Evolutionary conservation across 768 basidiomycete species (phyloP), one percentile per base, ranked within the genome.

Genomic region (Russula lepida): DNA sequence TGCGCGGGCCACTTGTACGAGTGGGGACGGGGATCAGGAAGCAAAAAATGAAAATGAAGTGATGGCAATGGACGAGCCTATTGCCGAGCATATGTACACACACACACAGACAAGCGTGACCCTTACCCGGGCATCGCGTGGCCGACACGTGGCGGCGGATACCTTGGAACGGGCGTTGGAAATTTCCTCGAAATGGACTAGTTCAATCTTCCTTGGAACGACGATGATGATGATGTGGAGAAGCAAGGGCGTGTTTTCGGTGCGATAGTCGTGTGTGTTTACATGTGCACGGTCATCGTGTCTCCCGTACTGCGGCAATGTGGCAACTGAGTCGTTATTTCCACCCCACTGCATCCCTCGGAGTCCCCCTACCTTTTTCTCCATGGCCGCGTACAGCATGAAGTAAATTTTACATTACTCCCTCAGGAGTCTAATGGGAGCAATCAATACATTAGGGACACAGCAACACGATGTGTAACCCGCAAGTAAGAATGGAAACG

Each of bases 11-110:
- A n/a, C 17, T 3, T 23, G n/a, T 37, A 46, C 33, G 13, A 37
- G 52, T 46, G 21, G 47, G 21, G 47, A 59, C 54, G 59, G 60
- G 48, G 23, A 61, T 56, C 60, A 56, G 39, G 48, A 61, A 56
- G 49, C 27, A 37, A 55, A 56, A 50, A 33, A 41, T 3, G 17
- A 56, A 33, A 56, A 46, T 4, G 19, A 41, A 25, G 30, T 19
- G 54, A 50, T 4, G 11, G 23, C 32, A 56, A 56, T 47, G 39
- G 60, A 54, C 39, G 39, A 56, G 37, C 30, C 54, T 33, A 30
- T 59, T 32, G 32, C 58, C 58, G 51, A 50, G 15, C 21, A 17
- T 19, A n/a, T 43, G 19, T 43, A 19, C 8, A 7, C 8, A 7
- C 17, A n/a, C n/a, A n/a, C n/a, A 21, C n/a, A 43, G 44, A 46